A percentile compares a stretch with the other conserved stretches of the same genome.
phyloP scores from a whole-genome alignment of 2,329 filamentous ascomycete genomes.

The Beauveria rudraprayagi region DNA sequence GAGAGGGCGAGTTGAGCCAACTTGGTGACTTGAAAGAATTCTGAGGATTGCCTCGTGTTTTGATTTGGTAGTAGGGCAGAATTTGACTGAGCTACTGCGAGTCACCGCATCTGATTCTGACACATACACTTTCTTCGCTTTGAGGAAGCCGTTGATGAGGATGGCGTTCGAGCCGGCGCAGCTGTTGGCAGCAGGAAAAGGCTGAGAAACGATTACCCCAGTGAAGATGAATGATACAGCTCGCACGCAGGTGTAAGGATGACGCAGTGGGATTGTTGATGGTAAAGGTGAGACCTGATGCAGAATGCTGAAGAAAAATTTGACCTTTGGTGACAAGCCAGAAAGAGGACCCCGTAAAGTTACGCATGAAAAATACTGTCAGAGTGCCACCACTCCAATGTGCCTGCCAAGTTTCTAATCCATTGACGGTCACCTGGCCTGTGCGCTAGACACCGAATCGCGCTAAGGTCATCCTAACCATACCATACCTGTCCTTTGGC shows the following conservation, averaged over 20 bases:
- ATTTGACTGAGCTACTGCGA: conserved; percentile 4
- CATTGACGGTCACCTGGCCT: conserved; percentile 1
- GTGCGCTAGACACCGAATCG: background rate
- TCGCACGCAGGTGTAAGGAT: background rate
- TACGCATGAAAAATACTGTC: background rate
- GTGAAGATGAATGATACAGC: background rate
- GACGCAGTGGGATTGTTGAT: background rate
- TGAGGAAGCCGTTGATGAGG: background rate
- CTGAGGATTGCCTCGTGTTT: conserved; percentile 18
- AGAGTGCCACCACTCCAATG: background rate
- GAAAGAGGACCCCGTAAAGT: conserved; percentile 1
- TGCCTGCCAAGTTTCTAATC: background rate
- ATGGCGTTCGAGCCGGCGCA: background rate
- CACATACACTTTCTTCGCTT: background rate
- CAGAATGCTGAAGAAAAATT: background rate
- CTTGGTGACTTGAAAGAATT: conserved; percentile 59
- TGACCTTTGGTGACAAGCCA: background rate
- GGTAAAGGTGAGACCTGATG: background rate
- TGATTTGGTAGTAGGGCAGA: background rate
- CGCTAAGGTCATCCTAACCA: background rate
- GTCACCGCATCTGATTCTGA: conserved; percentile 6
- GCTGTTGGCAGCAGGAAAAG: background rate
- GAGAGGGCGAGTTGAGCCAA: conserved; percentile 78
- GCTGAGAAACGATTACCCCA: background rate
- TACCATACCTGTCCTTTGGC: conserved; percentile 12